Evolutionary conservation across 129 eudicot species (phyloP), one percentile per base, ranked within the genome.

Genomic region (Artemisia annua): DNA sequence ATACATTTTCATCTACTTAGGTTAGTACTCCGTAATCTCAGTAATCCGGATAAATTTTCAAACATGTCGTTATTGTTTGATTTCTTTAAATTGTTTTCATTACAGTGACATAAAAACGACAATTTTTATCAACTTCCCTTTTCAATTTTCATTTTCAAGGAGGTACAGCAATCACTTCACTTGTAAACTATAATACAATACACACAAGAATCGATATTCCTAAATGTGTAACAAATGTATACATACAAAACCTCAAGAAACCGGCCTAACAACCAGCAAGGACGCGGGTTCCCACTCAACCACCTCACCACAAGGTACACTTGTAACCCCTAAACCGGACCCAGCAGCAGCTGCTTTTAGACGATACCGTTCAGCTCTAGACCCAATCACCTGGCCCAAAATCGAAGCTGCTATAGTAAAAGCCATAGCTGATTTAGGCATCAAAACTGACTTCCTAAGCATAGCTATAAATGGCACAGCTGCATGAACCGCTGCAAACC

Each of bases 401-500:
- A 94, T 77, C 12, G 99, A 94, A 16, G 99, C 97, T 44, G 91
- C 99, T 13, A 94, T 94, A 11, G 97, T 90, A 55, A 94, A 85
- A 3, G 97, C 99, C 99, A 94, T 90, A 51, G 99, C 99, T 3
- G 91, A 57, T 77, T 94, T 94, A n/a, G 99, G 99, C 99, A 94
- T 90, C 82, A 94, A 52, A 2, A 94, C 84, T 1, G 89, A 83
- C 75, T 94, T 94, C 78, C 99, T 88, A 63, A 94, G 92, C 91
- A 94, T 87, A 64, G 74, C 99, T 63, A 94, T 90, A 86, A 94
- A 94, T 4, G 99, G 99, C n/a, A 94, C 99, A 0, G 99, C 99
- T 12, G 99, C 99, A 85, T 94, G 99, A 52, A 94, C 99, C 2
- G 99, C 97, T 26, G 75, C 89, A 64, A 94, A 90, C 99, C 99